Evolutionary conservation across 2,329 filamentous ascomycete species (phyloP).

Genomic region (Bipolaris victoriae): DNA sequence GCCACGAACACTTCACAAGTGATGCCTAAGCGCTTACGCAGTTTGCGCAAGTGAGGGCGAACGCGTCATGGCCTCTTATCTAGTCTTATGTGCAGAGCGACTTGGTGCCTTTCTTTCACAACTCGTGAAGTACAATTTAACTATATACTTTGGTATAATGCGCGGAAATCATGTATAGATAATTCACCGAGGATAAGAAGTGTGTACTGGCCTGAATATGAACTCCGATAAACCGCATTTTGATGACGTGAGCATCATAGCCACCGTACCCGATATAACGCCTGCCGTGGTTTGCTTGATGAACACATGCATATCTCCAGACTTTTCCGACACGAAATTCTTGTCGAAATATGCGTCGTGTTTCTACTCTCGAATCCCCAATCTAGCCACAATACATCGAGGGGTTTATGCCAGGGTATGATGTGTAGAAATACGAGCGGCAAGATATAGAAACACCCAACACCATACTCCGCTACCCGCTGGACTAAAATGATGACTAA

Average conservation of each 20-base stretch:
- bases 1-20: not conserved
- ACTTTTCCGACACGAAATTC: not conserved
- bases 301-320: not conserved
- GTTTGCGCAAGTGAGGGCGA: not conserved
- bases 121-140: not conserved
- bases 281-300: not conserved
- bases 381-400: not conserved
- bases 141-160: not conserved
- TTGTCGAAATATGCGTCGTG: not conserved
- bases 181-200: not conserved
- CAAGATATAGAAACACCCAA: conserved; percentile 3
- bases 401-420: not conserved
- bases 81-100: not conserved
- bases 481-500: conserved; percentile 4
- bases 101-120: not conserved
- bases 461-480: conserved; percentile 1
- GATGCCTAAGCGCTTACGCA: conserved; percentile 5
- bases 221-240: not conserved
- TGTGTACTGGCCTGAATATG: not conserved
- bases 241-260: not conserved
- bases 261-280: not conserved
- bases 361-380: not conserved
- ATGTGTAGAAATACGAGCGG: not conserved
- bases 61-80: not conserved
- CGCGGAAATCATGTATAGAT: not conserved